phyloP scores from a whole-genome alignment of 2,329 filamentous ascomycete genomes.

The Chaetoscypha palmicola region DNA sequence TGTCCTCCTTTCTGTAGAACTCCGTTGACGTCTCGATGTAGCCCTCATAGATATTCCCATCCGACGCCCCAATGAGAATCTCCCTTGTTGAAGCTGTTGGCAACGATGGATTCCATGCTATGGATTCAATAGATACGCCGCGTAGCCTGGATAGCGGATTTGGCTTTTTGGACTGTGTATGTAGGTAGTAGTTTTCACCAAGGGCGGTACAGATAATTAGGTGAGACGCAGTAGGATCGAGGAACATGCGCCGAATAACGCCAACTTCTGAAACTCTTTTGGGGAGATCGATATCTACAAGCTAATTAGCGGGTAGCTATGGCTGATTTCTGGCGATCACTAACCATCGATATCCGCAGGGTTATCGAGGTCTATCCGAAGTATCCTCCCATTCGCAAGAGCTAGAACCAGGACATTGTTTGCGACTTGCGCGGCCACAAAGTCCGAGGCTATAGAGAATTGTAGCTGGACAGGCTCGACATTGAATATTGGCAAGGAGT shows the following conservation, averaged over 20 bases:
- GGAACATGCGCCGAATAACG: constrained; percentile 90
- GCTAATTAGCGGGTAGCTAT: constrained; percentile 3
- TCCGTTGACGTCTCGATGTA: constrained; percentile 93
- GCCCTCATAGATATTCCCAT: constrained; percentile 90
- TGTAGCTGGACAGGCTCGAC: constrained; percentile 87
- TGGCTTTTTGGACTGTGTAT: constrained; percentile 86
- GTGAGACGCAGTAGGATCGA: constrained; percentile 94
- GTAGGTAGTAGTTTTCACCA: constrained; percentile 96
- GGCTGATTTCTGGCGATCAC: not conserved
- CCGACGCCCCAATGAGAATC: constrained; percentile 84
- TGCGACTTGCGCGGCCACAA: constrained; percentile 91
- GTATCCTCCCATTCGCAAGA: constrained; percentile 82
- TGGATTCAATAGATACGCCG: constrained; percentile 77
- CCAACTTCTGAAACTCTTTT: constrained; percentile 88
- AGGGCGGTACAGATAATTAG: constrained; percentile 84
- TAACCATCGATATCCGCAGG: constrained; percentile 90
- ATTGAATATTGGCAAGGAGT: constrained; percentile 80
- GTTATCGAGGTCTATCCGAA: constrained; percentile 89
- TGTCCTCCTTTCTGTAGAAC: constrained; percentile 92
- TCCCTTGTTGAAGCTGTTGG: constrained; percentile 92
- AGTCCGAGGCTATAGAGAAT: constrained; percentile 90
- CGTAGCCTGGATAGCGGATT: constrained; percentile 76
- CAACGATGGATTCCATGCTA: constrained; percentile 91
- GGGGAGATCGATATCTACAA: constrained; percentile 85
- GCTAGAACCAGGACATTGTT: constrained; percentile 95